Base-by-base conservation (phyloP, 176 grass and related monocot species). In the Chloris gayana region DNA sequence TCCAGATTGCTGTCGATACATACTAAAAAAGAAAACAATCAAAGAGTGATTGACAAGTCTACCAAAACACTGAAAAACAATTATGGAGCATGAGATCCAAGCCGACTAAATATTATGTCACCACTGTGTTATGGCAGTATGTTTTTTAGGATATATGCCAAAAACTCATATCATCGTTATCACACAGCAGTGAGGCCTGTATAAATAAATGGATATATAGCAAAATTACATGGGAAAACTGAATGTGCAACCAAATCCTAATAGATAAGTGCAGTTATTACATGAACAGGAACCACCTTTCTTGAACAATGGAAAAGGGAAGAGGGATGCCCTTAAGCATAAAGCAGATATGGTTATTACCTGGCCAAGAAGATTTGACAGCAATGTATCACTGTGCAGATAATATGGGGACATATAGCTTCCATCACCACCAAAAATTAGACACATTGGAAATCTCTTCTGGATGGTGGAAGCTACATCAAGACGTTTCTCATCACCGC, bases 381-480 rank as follows among this genome's bases (percentile, higher is more conserved):
- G 78, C 69, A 98, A 83, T 77, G 88, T 79, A 83, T 98, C 96
- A 51, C 88, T 98, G 72, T 98, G 88, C 31, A 98, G 90, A 80
- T 91, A 89, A 63, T 95, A 98, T 79, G 96, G 92, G 53, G 92
- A 91, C 96, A 98, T 98, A 81, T 93, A 98, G 80, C 92, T 98
- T 57, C 96, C 96, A 45, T 98, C 96, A 87, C 96, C 96, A 47
- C 96, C 96, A 91, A 95, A 93, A 47, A 95, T 93, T 83, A 98
- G 75, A 86, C 92, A 95, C 88, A 98, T 98, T 37, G 96, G 92
- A 69, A 98, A 98, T 47, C 96, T 91, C 84, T 95, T 95, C 84
- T 93, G 92, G 70, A 95, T 89, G 14, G 90, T 93, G 50, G 92
- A 93, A 68, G 85, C 66, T 69, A 95, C 76, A 65, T 95, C 96